A percentile compares a stretch with the other conserved stretches of the same genome.
These are phyloP conservation scores for Alisma plantagoaquatica DNA, from an alignment of 106 monocot species.

Conservation along the genomic window DNA sequence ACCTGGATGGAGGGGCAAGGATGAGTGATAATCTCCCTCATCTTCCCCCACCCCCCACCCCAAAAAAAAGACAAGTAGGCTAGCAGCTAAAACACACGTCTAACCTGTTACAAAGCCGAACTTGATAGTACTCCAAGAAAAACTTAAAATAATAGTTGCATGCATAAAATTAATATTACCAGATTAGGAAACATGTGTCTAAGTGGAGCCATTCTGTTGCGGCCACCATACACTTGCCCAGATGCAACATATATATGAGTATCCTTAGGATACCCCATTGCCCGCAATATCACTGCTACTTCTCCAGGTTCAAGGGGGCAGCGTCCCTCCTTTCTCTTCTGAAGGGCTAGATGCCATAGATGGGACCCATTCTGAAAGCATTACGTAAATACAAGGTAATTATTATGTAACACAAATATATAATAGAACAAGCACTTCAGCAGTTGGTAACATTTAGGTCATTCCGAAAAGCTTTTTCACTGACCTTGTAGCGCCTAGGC, in stretches of 20 bases:
- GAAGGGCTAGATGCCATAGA: constrained; percentile 80
- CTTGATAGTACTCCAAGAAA: no score
- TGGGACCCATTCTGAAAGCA: constrained; percentile 93
- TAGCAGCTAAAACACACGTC: no score
- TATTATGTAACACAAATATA: no score
- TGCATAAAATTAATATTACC: no score
- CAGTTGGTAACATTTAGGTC: not conserved
- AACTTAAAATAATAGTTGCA: no score
- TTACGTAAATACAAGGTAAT: no score
- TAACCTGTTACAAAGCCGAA: no score
- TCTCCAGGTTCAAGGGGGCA: constrained; percentile 97
- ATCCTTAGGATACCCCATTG: constrained; percentile 96
- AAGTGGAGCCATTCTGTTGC: constrained; percentile 90
- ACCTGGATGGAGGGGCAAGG: no score
- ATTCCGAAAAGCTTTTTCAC: not conserved
- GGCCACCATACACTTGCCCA: constrained; percentile 93
- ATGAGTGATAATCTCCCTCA: no score
- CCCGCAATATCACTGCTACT: constrained; percentile 77
- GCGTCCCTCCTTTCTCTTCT: constrained; percentile 94
- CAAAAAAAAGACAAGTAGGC: no score
- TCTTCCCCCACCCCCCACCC: no score
- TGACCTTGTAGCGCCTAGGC: constrained; percentile 92
- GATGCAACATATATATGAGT: constrained; percentile 99
- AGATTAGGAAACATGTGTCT: constrained; percentile 98
- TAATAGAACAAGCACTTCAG: not conserved